A percentile compares a stretch with the other conserved stretches of the same genome.
Conservation (phyloP, 2,329 filamentous ascomycete genomes). For the Hypoxylon rubiginosum region DNA sequence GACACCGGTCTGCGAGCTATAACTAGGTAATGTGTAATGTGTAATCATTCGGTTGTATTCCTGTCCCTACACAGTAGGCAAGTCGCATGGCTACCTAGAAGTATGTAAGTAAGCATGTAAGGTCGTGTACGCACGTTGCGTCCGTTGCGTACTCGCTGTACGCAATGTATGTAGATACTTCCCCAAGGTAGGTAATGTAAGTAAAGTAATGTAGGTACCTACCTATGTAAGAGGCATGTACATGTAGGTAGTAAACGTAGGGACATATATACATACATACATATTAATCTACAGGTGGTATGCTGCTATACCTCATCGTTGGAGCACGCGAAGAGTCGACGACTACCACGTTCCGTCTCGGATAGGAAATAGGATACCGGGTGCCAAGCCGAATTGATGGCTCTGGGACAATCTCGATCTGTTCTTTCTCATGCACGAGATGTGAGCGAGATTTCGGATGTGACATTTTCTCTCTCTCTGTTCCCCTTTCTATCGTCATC, state of each 20-base stretch:
- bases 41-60: slow-evolving; percentile 12
- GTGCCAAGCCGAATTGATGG: slow-evolving; percentile 29
- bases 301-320: slow-evolving; percentile 9
- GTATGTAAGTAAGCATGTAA: slow-evolving; percentile 5
- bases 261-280: not conserved
- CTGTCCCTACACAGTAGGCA: slow-evolving; percentile 19
- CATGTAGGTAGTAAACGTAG: not conserved
- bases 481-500: slow-evolving; percentile 35
- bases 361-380: slow-evolving; percentile 27
- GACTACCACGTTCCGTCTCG: slow-evolving; percentile 41
- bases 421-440: slow-evolving; percentile 19
- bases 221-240: slow-evolving; percentile 4
- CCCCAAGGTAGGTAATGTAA: not conserved
- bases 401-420: slow-evolving; percentile 40
- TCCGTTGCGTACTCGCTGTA: not conserved
- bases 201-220: not conserved
- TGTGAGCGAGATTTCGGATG: slow-evolving; percentile 38
- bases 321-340: slow-evolving; percentile 31
- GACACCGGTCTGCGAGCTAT: slow-evolving; percentile 10
- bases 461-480: slow-evolving; percentile 17
- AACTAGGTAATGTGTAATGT: slow-evolving; percentile 7
- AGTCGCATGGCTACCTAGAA: slow-evolving; percentile 1
- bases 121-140: not conserved
- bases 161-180: not conserved
- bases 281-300: not conserved